These are phyloP conservation scores for Silene vulgaris DNA, from an alignment of 179 eudicot genomes.

Conservation along the genomic window DNA sequence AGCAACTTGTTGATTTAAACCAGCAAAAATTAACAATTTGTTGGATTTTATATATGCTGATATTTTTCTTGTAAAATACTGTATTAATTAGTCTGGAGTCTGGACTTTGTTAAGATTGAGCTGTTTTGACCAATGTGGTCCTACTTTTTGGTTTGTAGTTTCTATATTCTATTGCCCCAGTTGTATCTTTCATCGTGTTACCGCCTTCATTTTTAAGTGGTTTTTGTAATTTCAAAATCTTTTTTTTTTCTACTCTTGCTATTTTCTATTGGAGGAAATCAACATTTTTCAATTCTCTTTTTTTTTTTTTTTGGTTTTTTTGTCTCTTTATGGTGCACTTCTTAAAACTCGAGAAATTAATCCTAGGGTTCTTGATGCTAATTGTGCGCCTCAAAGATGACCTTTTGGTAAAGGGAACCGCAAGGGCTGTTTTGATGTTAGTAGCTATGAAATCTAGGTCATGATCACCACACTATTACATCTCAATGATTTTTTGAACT, in stretches of 20 bases:
- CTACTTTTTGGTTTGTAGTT: conserved; percentile 16
- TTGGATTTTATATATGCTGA: not conserved
- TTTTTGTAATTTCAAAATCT: not conserved
- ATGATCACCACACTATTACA: not conserved
- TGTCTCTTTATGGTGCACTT: not conserved
- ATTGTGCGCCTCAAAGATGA: no score
- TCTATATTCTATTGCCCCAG: not conserved
- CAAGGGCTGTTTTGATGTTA: not conserved
- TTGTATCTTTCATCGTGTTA: conserved; percentile 3
- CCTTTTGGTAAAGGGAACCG: not conserved
- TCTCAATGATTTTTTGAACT: not conserved
- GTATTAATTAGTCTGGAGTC: not conserved
- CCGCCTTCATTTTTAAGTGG: not conserved
- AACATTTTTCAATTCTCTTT: not conserved
- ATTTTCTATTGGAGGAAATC: not conserved
- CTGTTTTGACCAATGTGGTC: not conserved
- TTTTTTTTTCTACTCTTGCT: not conserved
- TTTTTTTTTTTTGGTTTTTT: not conserved
- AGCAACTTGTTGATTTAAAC: conserved; percentile 17
- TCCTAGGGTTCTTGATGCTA: no score
- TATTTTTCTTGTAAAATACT: not conserved
- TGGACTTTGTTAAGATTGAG: not conserved
- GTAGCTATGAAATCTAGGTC: no score
- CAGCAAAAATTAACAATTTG: conserved; percentile 16
- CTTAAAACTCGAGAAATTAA: not conserved